Evolutionary conservation across 768 basidiomycete genomes (phyloP), one percentile per base, ranked within the genome.

Genomic region (Termitomyces sp.): DNA sequence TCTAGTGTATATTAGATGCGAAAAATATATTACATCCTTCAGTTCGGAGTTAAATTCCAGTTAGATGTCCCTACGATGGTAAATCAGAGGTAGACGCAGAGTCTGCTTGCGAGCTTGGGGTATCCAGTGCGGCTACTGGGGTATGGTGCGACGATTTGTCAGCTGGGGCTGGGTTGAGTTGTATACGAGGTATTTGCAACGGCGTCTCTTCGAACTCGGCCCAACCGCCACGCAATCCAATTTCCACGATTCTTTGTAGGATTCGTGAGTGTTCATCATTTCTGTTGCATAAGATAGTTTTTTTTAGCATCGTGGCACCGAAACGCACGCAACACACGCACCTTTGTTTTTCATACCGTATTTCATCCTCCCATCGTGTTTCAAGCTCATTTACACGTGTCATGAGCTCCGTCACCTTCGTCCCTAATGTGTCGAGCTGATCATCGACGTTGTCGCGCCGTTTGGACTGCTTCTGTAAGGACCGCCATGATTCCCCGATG

Each of bases 371-470:
- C 59, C 79, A 72, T 43, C 63, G 63, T 47, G 60, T 63, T 41
- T 68, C 61, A n/a, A 86, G 59, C 19, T 62, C 64, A 16, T 78
- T 74, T 12, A 84, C 67, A 5, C 73, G 68, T 23, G 68, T 67
- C 16, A 72, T 71, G 27, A 91, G 64, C 21, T 77, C 76, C 43
- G 72, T 64, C 1, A 92, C 64, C 3, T 72, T 70, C 6, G 64
- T 69, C 14, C 73, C 71, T 2, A 92, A 75, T 1, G 76, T 75
- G 5, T 89, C 88, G 27, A 92, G 73, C 55, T 80, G 76, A 52
- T 92, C 90, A 59, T 89, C 84, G 8, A 93, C 84, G 47, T 73
- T 74, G 60, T 86, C 88, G 44, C 89, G 74, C n/a, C 88, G 84
- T 65, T 81, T 88, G 0, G 83, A 78, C 57, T 85, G 76, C 56